phyloP scores from a whole-genome alignment of 2,329 filamentous ascomycete genomes.

The Drechslerella dactyloides region DNA sequence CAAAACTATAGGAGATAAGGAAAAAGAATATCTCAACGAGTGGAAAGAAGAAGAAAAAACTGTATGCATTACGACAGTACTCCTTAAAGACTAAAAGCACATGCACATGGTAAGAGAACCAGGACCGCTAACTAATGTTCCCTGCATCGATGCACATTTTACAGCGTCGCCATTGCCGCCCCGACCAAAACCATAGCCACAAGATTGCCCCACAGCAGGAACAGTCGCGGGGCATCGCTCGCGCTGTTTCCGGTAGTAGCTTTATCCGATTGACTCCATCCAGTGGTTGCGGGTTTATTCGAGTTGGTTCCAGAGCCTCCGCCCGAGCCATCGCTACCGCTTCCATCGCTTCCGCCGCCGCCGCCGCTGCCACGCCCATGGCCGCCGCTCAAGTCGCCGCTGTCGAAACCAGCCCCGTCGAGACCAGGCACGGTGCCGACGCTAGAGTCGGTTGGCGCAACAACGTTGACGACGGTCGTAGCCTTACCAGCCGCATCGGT shows the following conservation, averaged over 20 bases:
- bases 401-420: constrained; percentile 62
- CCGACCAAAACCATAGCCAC: constrained; percentile 37
- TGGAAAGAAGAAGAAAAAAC: not conserved
- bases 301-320: constrained; percentile 55
- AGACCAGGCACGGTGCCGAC: constrained; percentile 65
- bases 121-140: constrained; percentile 10
- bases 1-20: not conserved
- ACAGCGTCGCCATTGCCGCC: constrained; percentile 27
- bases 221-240: constrained; percentile 14
- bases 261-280: constrained; percentile 36
- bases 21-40: not conserved
- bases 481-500: constrained; percentile 50
- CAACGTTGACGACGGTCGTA: constrained; percentile 56
- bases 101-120: constrained; percentile 30
- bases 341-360: constrained; percentile 56
- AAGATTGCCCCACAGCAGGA: constrained; percentile 28
- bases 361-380: constrained; percentile 27
- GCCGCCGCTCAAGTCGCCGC: constrained; percentile 55
- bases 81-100: constrained; percentile 13
- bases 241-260: not conserved
- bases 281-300: constrained; percentile 21
- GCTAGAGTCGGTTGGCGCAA: constrained; percentile 56
- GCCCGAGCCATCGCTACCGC: constrained; percentile 55
- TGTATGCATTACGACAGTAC: constrained; percentile 15
- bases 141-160: constrained; percentile 1